A percentile compares a stretch with the other conserved stretches of the same genome.
Conservation (phyloP, 257 asterid species). For the Lithospermum erythrorhizon region DNA sequence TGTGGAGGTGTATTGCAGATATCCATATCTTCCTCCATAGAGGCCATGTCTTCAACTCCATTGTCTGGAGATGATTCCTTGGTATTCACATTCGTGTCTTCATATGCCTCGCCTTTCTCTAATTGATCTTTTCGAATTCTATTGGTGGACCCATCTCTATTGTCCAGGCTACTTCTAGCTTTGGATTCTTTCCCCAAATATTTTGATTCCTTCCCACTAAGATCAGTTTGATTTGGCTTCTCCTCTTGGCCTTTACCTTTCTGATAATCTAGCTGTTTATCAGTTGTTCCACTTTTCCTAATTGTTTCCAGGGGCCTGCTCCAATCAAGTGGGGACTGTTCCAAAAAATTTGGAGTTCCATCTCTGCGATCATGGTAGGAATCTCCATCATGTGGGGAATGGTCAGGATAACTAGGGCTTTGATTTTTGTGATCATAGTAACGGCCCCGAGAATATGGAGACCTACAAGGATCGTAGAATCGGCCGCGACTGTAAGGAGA, state of each 20-base stretch:
- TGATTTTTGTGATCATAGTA: constrained; percentile 45
- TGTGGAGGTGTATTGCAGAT: constrained; percentile 99
- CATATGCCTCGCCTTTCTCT: constrained; percentile 27
- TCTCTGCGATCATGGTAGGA: constrained; percentile 57
- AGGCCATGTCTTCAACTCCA: constrained; percentile 58
- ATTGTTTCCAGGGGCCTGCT: constrained; percentile 40
- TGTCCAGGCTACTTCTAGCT: constrained; percentile 32
- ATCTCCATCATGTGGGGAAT: constrained; percentile 62
- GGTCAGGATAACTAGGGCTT: constrained; percentile 57
- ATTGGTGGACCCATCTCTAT: constrained; percentile 25
- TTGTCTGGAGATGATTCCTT: constrained; percentile 44
- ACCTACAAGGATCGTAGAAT: constrained; percentile 24
- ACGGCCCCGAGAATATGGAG: constrained; percentile 40
- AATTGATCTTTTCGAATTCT: constrained; percentile 19
- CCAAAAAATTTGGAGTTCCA: constrained; percentile 41
- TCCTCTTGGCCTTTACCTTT: constrained; percentile 56
- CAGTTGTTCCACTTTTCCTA: constrained; percentile 42
- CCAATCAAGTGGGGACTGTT: constrained; percentile 57
- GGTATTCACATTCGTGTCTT: constrained; percentile 26
- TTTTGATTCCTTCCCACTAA: constrained; percentile 34
- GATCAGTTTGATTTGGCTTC: constrained; percentile 41
- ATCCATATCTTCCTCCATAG: constrained; percentile 99
- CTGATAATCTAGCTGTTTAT: constrained; percentile 37
- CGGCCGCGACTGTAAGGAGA: constrained; percentile 48
- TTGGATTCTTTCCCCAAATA: constrained; percentile 37